Evolutionary conservation across 495 filamentous ascomycete species (phyloP), one percentile per base, ranked within the genome.

Genomic region (Trichocladium uniseriatum): DNA sequence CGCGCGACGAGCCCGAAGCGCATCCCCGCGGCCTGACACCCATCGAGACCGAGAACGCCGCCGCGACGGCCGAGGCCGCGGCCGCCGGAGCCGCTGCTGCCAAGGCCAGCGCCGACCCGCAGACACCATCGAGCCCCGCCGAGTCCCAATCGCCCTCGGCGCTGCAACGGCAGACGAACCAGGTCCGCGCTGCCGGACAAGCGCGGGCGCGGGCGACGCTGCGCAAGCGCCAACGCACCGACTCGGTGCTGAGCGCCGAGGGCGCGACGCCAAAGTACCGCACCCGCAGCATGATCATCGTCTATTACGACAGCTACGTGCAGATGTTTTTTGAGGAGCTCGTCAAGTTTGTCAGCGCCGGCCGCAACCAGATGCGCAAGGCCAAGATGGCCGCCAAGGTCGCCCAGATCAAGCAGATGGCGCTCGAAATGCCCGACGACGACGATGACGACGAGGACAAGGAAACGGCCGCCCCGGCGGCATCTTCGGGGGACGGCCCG

Each of bases 291-390:
- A 89, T 88, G 77, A 80, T 94, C 47, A 81, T 91, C 22, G 84
- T 95, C 36, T 86, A 89, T 62, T 95, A 94, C 63, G 89, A 95
- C 61, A 85, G 85, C 56, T 80, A 86, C 48, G 83, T 89, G 10
- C 89, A 95, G 60, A 76, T 79, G 29, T 74, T 79, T 6, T 86
- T 95, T 49, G 89, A 94, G 60, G 72, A 79, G 41, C 69, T 94
- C 27, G 89, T 92, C 40, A 84, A 84, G 49, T 78, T 82, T 48
- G 84, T 95, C 38, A 85, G 83, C 38, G 74, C 78, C n/a, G 81
- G 84, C 34, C 74, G 89, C 53, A 94, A 92, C 66, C 76, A 83
- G 50, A 79, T 95, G 53, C 81, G 89, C 43, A 87, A 87, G 60
- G 87, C 79, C 44, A 89, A 84, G 65, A 83, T 80, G 75, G 76